Base-by-base conservation (phyloP, 306 rosid species). In the Prunus davidiana region DNA sequence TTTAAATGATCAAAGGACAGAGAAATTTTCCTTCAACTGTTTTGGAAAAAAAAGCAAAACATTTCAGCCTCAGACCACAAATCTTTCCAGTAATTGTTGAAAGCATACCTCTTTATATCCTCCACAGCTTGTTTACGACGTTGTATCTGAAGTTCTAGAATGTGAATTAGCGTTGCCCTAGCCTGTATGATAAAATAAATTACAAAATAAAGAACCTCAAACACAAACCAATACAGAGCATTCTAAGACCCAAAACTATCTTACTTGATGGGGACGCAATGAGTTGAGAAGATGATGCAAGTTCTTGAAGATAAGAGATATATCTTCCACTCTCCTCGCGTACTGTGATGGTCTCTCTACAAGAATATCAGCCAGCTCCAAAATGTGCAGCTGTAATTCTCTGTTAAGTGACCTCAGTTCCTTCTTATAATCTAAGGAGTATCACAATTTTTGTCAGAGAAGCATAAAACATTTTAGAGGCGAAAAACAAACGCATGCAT, bases 281-380 rank as follows among this genome's bases (percentile, higher is more conserved):
- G 95, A 91, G 78, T 94, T 94, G 60, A 94, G 88, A 85, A 94
- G 96, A 79, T 94, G 97, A 77, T 94, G 96, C 71, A 94, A 70
- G 88, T 94, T 94, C 86, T 94, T 94, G 80, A 90, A 91, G 79
- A 90, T 85, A 51, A 93, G 91, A 73, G 98, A 94, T 82, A 94
- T 86, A 54, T 94, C 98, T 85, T 94, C 97, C n/a, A 94, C 96
- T 80, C 93, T 87, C 87, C 97, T 91, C 0, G 98, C 98, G 66
- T 91, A 94, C 45, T 94, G 97, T 28, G 98, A 94, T 56, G 98
- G 97, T 73, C 95, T 87, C 88, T 91, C 93, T 57, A 90, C 91
- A 25, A 94, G 96, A 87, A 91, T 85, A 88, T 94, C 98, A 45
- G 98, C 95, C 16, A 94, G 97, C 87, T 94, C 97, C 91, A 94